Evolutionary conservation across 2,329 filamentous ascomycete genomes (phyloP).

Genomic region (Colletotrichum tofieldiae): DNA sequence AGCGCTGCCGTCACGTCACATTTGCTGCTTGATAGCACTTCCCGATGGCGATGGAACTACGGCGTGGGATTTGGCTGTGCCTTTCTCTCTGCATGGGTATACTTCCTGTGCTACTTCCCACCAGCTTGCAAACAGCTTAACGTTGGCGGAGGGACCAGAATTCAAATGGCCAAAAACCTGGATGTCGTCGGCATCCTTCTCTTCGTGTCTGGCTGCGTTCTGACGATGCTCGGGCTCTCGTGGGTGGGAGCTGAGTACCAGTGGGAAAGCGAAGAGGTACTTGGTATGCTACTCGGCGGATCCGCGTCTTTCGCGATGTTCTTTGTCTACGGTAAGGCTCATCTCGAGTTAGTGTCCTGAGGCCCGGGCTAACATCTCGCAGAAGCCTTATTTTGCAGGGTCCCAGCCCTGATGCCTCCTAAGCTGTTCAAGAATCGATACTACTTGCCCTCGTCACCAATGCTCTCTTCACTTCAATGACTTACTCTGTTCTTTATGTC

Average conservation of each 20-base stretch:
- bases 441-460: conserved; percentile 57
- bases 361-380: conserved; percentile 44
- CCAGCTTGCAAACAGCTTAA: conserved; percentile 62
- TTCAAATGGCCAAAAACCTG: conserved; percentile 59
- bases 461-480: conserved; percentile 59
- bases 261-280: conserved; percentile 48
- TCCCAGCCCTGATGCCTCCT: conserved; percentile 59
- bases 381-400: conserved; percentile 42
- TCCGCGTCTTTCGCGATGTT: conserved; percentile 1
- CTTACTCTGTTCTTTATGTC: conserved; percentile 62
- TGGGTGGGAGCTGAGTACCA: conserved; percentile 1
- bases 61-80: conserved; percentile 63
- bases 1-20: background rate
- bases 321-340: conserved; percentile 14
- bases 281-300: conserved; percentile 45
- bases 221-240: conserved; percentile 16
- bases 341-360: background rate
- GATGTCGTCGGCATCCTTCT: conserved; percentile 63
- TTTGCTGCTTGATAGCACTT: conserved; percentile 55
- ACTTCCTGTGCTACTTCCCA: conserved; percentile 63
- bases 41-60: conserved; percentile 66
- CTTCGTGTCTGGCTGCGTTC: conserved; percentile 57
- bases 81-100: conserved; percentile 57
- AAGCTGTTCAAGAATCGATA: conserved; percentile 59
- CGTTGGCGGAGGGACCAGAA: conserved; percentile 53